Conservation (phyloP, 805 yeast species). For the Saturnispora silvae region DNA sequence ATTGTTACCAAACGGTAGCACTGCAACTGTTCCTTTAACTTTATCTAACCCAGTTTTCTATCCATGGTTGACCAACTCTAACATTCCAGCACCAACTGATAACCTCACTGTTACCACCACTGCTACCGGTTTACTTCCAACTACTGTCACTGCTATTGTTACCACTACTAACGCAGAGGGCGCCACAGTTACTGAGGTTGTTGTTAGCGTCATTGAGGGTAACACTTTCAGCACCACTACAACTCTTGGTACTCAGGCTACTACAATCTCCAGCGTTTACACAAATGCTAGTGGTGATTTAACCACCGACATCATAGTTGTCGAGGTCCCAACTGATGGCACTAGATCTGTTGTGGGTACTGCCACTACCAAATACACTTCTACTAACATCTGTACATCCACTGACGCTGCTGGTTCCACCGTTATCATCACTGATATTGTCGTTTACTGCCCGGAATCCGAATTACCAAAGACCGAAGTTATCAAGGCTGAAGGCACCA, state of each 20-base stretch:
- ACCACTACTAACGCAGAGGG: background rate
- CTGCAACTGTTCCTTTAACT: background rate
- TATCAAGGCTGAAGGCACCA: background rate
- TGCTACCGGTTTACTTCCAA: background rate
- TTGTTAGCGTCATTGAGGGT: background rate
- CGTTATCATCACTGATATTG: background rate
- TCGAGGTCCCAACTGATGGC: background rate
- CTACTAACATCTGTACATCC: background rate
- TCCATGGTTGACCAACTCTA: background rate
- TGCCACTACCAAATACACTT: background rate
- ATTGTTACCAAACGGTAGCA: background rate
- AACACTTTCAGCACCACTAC: background rate
- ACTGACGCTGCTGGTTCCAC: background rate
- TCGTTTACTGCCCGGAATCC: conserved; percentile 1
- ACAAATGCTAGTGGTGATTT: no score
- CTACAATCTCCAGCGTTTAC: no score
- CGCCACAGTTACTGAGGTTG: background rate
- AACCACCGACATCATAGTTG: no score
- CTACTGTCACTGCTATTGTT: background rate
- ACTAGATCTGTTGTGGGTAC: background rate
- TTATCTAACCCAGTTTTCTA: background rate
- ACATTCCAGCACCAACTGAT: background rate
- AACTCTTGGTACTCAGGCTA: background rate
- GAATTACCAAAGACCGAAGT: background rate
- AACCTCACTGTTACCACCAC: background rate